Evolutionary conservation across 139 green algal species (phyloP), one percentile per base, ranked within the genome.

Genomic region (Tetraselmis chui): DNA sequence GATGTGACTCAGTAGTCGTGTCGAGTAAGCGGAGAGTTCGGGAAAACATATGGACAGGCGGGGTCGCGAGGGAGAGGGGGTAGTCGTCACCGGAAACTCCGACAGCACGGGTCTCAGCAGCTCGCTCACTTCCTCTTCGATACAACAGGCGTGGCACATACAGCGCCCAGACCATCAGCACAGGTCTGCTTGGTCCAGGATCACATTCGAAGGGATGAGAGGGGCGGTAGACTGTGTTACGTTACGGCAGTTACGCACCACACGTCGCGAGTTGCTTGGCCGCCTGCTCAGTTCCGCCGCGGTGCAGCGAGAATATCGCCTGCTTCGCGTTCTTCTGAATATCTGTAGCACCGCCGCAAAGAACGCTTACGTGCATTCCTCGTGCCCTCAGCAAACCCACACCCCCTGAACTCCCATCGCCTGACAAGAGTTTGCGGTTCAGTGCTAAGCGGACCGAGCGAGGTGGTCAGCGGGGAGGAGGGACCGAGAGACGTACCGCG

Each of bases 271-370:
- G n/a, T n/a, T n/a, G n/a, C n/a, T n/a, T n/a, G n/a, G 76, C 80
- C 1, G 91, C 92, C 59, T 89, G 81, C 2, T 78, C 79, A 1
- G 75, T 32, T 23, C 92, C 85, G 18, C 87, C 86, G 0, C 93
- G 81, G 32, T 97, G 93, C 30, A 96, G 82, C 1, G 80, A 89
- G 81, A 93, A 97, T 29, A 96, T 93, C 18, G 91, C 92, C 84
- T 97, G 91, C 85, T 95, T 96, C 26, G 84, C 74, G 32, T 88
- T 31, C 85, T 96, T 96, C 80, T 94, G 91, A 18, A 94, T 84
- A 82, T 96, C 91, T 81, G 80, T 24, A 27, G 2, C 90, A 87
- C 26, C 25, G 67, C 2, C 58, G 32, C 24, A n/a, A 24, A 18
- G 76, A 28, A 1, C 78, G 45, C 29, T 30, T 25, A 59, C 79